phyloP scores from a whole-genome alignment of 2,329 filamentous ascomycete genomes.

The Xylariaceae sp. region DNA sequence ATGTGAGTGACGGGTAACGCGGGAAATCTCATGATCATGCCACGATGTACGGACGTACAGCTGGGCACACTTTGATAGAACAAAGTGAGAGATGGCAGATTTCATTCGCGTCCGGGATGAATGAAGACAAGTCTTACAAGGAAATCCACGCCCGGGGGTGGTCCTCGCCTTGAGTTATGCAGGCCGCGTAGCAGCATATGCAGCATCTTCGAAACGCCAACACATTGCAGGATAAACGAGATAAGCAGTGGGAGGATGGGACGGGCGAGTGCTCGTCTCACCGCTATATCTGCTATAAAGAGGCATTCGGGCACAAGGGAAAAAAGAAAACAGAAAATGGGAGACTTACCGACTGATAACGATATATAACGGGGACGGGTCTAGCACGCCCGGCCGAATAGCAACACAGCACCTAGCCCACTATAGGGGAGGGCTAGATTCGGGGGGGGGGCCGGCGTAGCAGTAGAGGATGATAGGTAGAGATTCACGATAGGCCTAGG shows the following conservation, averaged over 20 bases:
- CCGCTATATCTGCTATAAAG: neutral
- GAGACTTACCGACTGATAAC: constrained; percentile 18
- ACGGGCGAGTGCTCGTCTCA: neutral
- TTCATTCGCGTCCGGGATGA: neutral
- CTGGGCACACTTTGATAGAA: neutral
- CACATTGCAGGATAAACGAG: constrained; percentile 10
- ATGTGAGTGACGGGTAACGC: constrained; percentile 1
- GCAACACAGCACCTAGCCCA: neutral
- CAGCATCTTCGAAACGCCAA: constrained; percentile 10
- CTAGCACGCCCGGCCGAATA: constrained; percentile 7
- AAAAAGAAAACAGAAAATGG: neutral
- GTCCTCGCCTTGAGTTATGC: constrained; percentile 13
- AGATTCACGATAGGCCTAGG: neutral
- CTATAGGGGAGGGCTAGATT: neutral
- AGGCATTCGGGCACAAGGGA: neutral
- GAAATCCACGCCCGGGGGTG: constrained; percentile 10
- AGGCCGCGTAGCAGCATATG: constrained; percentile 22
- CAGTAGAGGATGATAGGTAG: constrained; percentile 2
- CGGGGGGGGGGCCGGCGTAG: neutral
- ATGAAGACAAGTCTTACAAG: neutral
- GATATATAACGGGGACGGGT: constrained; percentile 12
- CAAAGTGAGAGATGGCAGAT: constrained; percentile 1
- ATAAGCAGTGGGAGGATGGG: neutral
- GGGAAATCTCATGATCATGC: constrained; percentile 1
- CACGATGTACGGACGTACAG: no score